These are phyloP conservation scores for Trametes sanguinea DNA, from an alignment of 768 basidiomycete species.

Conservation along the genomic window DNA sequence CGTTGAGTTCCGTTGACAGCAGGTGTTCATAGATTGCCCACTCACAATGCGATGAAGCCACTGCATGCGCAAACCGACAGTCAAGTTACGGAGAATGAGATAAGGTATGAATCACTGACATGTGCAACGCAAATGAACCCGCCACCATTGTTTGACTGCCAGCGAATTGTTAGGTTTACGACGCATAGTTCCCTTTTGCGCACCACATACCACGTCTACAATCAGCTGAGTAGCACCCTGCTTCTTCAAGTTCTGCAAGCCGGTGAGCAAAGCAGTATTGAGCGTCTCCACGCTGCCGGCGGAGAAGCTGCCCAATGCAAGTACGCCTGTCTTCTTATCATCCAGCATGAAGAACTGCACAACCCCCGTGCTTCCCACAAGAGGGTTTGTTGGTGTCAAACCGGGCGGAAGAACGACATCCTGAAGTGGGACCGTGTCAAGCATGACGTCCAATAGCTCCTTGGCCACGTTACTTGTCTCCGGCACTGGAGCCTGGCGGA, in stretches of 20 bases:
- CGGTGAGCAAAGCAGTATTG: slow-evolving; percentile 45
- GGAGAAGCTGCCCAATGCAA: slow-evolving; percentile 61
- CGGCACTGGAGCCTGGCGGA: slow-evolving; percentile 28
- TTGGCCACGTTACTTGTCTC: slow-evolving; percentile 23
- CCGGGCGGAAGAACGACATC: slow-evolving; percentile 41
- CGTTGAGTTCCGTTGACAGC: neutral
- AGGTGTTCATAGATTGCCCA: neutral
- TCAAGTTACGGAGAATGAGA: neutral
- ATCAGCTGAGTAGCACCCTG: slow-evolving; percentile 54
- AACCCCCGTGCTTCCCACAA: slow-evolving; percentile 49
- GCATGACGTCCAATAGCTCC: slow-evolving; percentile 49
- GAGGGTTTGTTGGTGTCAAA: slow-evolving; percentile 38
- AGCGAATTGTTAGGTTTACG: neutral
- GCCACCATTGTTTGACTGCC: slow-evolving; percentile 37
- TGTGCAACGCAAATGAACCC: slow-evolving; percentile 60
- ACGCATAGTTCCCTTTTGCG: no score
- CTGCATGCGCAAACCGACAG: slow-evolving; percentile 20
- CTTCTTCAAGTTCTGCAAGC: slow-evolving; percentile 48
- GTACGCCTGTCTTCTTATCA: slow-evolving; percentile 54
- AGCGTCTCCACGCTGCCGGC: slow-evolving; percentile 45
- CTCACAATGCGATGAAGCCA: slow-evolving; percentile 44
- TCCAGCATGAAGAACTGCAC: slow-evolving; percentile 58
- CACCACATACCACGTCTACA: slow-evolving; percentile 49
- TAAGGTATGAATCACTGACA: slow-evolving; percentile 37
- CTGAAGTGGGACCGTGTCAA: slow-evolving; percentile 47